Evolutionary conservation across 345 rosid genomes (phyloP), one percentile per base, ranked within the genome.

Genomic region (Populus deltoides): DNA sequence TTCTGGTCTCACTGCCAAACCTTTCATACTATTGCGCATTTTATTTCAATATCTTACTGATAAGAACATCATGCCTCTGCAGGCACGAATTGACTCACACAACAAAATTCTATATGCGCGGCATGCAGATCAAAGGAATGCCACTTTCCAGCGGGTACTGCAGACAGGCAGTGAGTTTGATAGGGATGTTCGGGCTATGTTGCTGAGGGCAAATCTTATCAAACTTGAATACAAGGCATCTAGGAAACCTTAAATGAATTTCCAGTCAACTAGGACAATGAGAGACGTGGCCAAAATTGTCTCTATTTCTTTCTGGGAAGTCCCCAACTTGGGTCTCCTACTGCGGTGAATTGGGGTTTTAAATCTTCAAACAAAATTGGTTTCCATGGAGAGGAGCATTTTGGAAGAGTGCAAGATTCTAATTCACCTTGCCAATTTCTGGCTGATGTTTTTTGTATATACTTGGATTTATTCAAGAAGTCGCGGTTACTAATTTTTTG

Each of bases 41-140:
- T 59, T 59, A 59, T 59, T 25, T 59, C 29, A 3, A 4, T 59
- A 59, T 5, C 15, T 24, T 10, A 1, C 65, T 59, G 65, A 24
- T 59, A 24, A 59, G 13, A 59, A n/a, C 25, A 59, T 4, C 22
- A 35, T 78, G 72, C 47, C 3, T 62, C 18, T 74, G 82, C 91
- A 97, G 98, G 99, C 99, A 74, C 93, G 99, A 66, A 97, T 97
- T 29, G 99, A 97, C 79, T 97, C 99, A 0, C 99, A 97, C 90
- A 94, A 94, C 90, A 94, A 97, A 81, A 84, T 97, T 86, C 90
- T 97, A 47, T 92, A 94, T 62, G 99, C 99, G 35, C 84, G 99
- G 15, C 98, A 94, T 84, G 98, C 99, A 0, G 98, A 97, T 87
- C 99, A 97, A 79, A 90, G 99, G 86, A 94, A 92, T 63, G 89